phyloP scores from a whole-genome alignment of 768 basidiomycete species.

The Xerocomus potaroensis region DNA sequence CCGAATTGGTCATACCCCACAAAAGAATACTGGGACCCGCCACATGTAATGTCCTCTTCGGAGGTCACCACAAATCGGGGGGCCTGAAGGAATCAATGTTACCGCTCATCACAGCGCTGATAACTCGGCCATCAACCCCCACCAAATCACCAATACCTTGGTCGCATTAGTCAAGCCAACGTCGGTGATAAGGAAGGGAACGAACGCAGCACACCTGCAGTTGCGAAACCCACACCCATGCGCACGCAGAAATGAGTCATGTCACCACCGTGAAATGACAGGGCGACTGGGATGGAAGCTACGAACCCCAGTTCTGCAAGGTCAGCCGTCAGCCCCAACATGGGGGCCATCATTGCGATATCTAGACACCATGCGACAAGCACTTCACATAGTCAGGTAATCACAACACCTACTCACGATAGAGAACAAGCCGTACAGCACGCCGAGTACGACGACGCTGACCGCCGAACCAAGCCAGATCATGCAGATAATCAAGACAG shows the following conservation, averaged over 20 bases:
- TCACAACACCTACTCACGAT: constrained; percentile 34
- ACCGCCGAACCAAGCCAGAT: constrained; percentile 36
- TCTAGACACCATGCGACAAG: constrained; percentile 23
- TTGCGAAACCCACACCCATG: constrained; percentile 46
- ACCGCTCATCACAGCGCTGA: neutral
- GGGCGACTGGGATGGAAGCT: neutral
- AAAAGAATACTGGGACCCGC: constrained; percentile 50
- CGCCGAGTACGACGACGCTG: constrained; percentile 39
- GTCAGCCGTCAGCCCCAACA: constrained; percentile 43
- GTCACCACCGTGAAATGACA: constrained; percentile 7
- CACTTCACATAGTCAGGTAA: neutral
- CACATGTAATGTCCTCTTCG: constrained; percentile 44
- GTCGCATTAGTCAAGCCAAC: neutral
- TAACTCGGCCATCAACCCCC: constrained; percentile 1
- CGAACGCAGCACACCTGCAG: constrained; percentile 31
- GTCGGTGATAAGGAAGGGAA: neutral
- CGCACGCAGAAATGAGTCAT: constrained; percentile 21
- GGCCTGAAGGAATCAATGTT: constrained; percentile 28
- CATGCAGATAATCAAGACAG: constrained; percentile 37
- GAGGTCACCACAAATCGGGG: constrained; percentile 50
- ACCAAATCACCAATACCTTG: constrained; percentile 25
- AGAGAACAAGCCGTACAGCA: constrained; percentile 47
- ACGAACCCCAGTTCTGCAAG: constrained; percentile 50
- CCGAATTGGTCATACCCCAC: constrained; percentile 31
- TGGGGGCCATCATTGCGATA: constrained; percentile 38